Evolutionary conservation across 345 rosid species (phyloP), one percentile per base, ranked within the genome.

Genomic region (Physaria fendleri): DNA sequence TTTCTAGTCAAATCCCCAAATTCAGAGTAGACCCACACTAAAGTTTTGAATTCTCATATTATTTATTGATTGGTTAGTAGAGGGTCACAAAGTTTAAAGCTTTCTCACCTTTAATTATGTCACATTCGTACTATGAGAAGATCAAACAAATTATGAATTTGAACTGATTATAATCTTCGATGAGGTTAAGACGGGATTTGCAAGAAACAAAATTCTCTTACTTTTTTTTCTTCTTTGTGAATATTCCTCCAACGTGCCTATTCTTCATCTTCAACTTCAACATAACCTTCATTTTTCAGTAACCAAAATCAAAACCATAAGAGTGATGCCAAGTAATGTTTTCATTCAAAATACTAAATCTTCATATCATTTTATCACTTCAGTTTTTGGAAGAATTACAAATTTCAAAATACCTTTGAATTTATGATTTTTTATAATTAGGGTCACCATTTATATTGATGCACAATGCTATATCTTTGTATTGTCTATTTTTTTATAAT

Each of bases 241-340:
- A 69, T 77, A 97, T 85, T 82, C 95, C 89, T 69, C 85, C 94
- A 42, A 87, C 88, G 71, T 93, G 97, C 46, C 63, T 93, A 45
- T 97, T 93, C 94, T 93, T 93, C 95, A 83, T 93, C 91, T 93
- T 93, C n/a, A n/a, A n/a, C n/a, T n/a, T n/a, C 81, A 89, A 52
- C 72, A 73, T 93, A 60, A 93, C 99, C 99, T 92, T 66, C 67
- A 77, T n/a, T 45, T 33, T 56, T 21, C 50, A 48, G n/a, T n/a
- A n/a, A n/a, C 39, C 39, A n/a, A 27, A 25, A 28, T 17, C 23
- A 46, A 56, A 25, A 29, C 32, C 52, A 39, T 34, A 29, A 21
- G 65, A 40, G 8, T 40, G 24, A 22, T 67, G 18, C 37, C 27
- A 50, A 24, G 9, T 23, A 74, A 75, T 76, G 72, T 40, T 43